Percentiles rank a stretch among this genome's conserved stretches.
Conservation (phyloP, 306 rosid genomes). For the Alnus rubra region DNA sequence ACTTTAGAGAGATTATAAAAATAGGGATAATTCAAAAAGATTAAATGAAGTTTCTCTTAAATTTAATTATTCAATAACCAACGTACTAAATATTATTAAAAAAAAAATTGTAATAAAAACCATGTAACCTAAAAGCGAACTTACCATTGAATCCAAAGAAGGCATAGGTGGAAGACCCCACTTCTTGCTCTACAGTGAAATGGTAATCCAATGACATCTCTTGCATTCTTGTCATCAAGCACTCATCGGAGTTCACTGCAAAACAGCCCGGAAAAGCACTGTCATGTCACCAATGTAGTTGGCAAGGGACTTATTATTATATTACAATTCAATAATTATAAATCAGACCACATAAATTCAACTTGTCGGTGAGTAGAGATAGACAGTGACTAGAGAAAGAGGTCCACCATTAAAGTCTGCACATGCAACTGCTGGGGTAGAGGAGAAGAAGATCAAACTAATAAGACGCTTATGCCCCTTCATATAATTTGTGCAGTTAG, state of each 20-base stretch:
- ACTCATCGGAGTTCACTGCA: conserved; percentile 77
- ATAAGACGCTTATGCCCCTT: conserved; percentile 27
- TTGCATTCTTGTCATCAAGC: conserved; percentile 93
- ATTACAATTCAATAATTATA: conserved; percentile 16
- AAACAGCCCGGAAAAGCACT: background rate
- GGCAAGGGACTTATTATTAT: conserved; percentile 5
- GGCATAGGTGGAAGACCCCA: conserved; percentile 78
- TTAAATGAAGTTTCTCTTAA: too few species aligned
- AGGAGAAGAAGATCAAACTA: conserved; percentile 18
- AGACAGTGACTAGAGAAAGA: conserved; percentile 47
- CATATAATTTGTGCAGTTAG: background rate
- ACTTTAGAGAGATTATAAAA: too few species aligned
- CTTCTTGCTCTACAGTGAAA: conserved; percentile 92
- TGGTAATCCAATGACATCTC: conserved; percentile 97
- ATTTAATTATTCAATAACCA: too few species aligned
- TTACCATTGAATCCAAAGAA: conserved; percentile 87
- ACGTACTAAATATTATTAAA: too few species aligned
- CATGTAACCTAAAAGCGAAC: background rate
- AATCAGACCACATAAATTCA: conserved; percentile 33
- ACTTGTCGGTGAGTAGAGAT: conserved; percentile 43
- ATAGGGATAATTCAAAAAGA: too few species aligned
- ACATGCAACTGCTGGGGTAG: conserved; percentile 56
- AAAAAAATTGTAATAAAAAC: too few species aligned
- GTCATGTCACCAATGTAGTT: conserved; percentile 26
- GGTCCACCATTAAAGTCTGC: conserved; percentile 62